Conservation (phyloP, 2,329 filamentous ascomycete genomes). For the Fusarium anguioides region DNA sequence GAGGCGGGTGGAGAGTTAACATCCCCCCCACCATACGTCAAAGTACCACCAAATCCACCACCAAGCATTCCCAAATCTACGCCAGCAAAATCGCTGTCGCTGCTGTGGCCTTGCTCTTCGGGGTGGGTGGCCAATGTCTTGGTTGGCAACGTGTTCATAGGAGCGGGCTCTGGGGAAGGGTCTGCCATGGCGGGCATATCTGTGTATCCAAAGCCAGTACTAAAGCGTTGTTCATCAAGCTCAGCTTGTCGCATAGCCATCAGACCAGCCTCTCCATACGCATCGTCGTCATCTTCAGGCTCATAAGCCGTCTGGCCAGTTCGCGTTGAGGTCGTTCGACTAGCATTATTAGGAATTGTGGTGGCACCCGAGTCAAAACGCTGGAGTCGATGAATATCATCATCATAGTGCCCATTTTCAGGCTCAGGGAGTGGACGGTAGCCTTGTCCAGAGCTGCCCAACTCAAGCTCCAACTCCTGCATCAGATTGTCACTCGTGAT, state of each 20-base stretch:
- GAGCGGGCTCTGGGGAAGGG: conserved; percentile 27
- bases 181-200: conserved; percentile 48
- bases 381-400: conserved; percentile 57
- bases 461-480: conserved; percentile 67
- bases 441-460: conserved; percentile 52
- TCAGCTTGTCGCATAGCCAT: conserved; percentile 87
- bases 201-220: conserved; percentile 48
- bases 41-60: conserved; percentile 71
- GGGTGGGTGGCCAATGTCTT: conserved; percentile 58
- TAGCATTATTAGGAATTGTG: conserved; percentile 50
- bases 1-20: conserved; percentile 56
- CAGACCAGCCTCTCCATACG: conserved; percentile 85
- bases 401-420: conserved; percentile 60
- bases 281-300: conserved; percentile 79
- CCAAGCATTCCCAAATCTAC: conserved; percentile 80
- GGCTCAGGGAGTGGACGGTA: conserved; percentile 55
- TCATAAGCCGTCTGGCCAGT: conserved; percentile 33
- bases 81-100: conserved; percentile 76
- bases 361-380: conserved; percentile 63
- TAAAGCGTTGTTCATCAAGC: conserved; percentile 72
- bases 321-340: conserved; percentile 38
- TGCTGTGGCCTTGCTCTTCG: conserved; percentile 63
- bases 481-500: conserved; percentile 65
- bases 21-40: conserved; percentile 63
- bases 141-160: conserved; percentile 52